Conservation (phyloP, 306 rosid species). For the Aeschynomene evenia region DNA sequence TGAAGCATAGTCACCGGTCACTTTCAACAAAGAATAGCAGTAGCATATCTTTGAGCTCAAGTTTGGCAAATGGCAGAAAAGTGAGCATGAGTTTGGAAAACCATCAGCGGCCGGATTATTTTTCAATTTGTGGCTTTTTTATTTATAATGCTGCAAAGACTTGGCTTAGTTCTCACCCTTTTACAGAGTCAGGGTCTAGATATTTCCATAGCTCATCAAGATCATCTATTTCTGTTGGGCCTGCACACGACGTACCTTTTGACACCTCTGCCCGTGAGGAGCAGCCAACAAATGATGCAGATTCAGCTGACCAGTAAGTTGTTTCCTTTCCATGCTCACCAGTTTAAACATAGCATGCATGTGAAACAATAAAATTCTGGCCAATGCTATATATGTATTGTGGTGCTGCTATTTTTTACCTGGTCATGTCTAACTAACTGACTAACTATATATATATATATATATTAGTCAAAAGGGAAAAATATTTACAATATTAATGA, state of each 20-base stretch:
- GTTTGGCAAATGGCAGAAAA: slow-evolving; percentile 43
- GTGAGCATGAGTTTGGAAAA: slow-evolving; percentile 71
- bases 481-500: slow-evolving; percentile 21
- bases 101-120: slow-evolving; percentile 49
- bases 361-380: slow-evolving; percentile 1
- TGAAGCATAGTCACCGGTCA: slow-evolving; percentile 32
- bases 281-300: slow-evolving; percentile 51
- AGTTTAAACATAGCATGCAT: not conserved
- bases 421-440: too few species aligned
- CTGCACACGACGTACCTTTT: slow-evolving; percentile 69
- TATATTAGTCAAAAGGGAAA: not conserved
- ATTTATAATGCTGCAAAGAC: slow-evolving; percentile 54
- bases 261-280: slow-evolving; percentile 72
- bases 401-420: slow-evolving; percentile 24
- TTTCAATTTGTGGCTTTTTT: slow-evolving; percentile 64
- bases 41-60: slow-evolving; percentile 25
- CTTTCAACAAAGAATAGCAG: slow-evolving; percentile 29
- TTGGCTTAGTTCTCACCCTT: slow-evolving; percentile 39
- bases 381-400: not conserved
- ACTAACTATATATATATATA: too few species aligned
- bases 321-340: not conserved
- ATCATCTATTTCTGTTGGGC: slow-evolving; percentile 54
- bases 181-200: slow-evolving; percentile 47
- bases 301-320: slow-evolving; percentile 75
- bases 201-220: slow-evolving; percentile 59